Evolutionary conservation across 2,329 filamentous ascomycete genomes (phyloP), one percentile per base, ranked within the genome.

Genomic region (Ilyonectria sp.): DNA sequence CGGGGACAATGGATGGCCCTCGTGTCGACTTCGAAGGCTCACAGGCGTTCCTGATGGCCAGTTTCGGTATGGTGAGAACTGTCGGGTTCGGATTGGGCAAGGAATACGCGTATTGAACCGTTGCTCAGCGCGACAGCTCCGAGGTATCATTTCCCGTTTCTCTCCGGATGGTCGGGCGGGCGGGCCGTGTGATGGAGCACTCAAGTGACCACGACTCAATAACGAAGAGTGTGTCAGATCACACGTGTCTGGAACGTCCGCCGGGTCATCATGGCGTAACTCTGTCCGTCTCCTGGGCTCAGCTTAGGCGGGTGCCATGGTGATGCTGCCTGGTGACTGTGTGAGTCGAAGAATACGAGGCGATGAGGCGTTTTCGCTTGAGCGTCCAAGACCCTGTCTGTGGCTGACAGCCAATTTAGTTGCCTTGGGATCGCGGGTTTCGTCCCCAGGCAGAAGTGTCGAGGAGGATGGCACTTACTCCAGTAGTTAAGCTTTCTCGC

Each of bases 391-490:
- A 33, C 23, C 49, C 6, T 40, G 47, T 50, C 6, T 40, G 47
- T 50, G 56, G 56, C 57, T 46, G 50, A 37, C 21, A 26, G 26
- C 23, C 52, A 65, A 65, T 65, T 57, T 65, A 13, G 57, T 21
- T 66, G 53, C 63, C 63, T 61, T 53, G 35, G 15, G 37, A 53
- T 33, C 35, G 13, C 21, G 35, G 19, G 19, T 35, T 47, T 50
- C 13, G 55, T 59, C 47, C n/a, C 19, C 6, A 58, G 59, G 60
- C 59, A 62, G 59, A 53, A 31, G 21, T 17, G 17, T 29, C 6
- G 26, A 52, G 8, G 21, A 44, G 19, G 40, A 44, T 17, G 40
- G 17, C n/a, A 19, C n/a, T 19, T 13, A 21, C 13, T 46, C 3
- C n/a, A 23, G 11, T 26, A 44, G 17, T 19, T 10, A 33, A 33